Evolutionary conservation across 2,329 filamentous ascomycete genomes (phyloP), one percentile per base, ranked within the genome.

Genomic region (Aspergillus bombycis): DNA sequence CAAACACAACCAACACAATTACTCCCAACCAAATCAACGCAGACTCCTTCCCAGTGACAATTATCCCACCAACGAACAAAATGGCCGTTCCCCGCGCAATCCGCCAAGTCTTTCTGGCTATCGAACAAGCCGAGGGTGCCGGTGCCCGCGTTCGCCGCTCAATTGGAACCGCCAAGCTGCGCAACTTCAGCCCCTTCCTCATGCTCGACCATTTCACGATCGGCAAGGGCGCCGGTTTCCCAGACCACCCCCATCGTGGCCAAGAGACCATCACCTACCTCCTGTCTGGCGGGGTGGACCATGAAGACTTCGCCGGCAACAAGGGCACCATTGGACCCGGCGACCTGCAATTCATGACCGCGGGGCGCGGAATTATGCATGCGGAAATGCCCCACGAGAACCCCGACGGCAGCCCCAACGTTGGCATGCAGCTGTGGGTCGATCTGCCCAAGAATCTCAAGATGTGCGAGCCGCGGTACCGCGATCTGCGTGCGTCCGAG

Each of bases 311-410:
- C 70, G 89, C 92, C 2, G 93, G 93, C 14, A 89, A 95, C 81
- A 85, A 85, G 57, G 95, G 94, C 62, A 95, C 91, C 4, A 92
- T 98, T 70, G 85, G 90, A 65, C 80, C 91, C 0, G 94, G 94
- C n/a, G 94, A 97, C 75, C 81, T 98, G 55, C 94, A 98, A 76
- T 98, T 98, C 84, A 98, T 98, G 95, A 97, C 94, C 0, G 94
- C 94, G 1, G 94, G 94, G 4, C 84, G 86, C 23, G 94, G 94
- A 48, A 96, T 98, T 72, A 91, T 97, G 78, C 95, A 98, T 78
- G 92, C 94, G 43, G 94, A 98, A 80, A 97, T 98, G 93, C 94
- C 94, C 11, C 86, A 87, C 60, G 88, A 91, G 74, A 92, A 93
- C 75, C 77, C 84, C 0, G 91, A 95, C 75, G 92, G 92, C 57